phyloP scores from a whole-genome alignment of 2,329 filamentous ascomycete species.

The Hymenoscyphus repandus region DNA sequence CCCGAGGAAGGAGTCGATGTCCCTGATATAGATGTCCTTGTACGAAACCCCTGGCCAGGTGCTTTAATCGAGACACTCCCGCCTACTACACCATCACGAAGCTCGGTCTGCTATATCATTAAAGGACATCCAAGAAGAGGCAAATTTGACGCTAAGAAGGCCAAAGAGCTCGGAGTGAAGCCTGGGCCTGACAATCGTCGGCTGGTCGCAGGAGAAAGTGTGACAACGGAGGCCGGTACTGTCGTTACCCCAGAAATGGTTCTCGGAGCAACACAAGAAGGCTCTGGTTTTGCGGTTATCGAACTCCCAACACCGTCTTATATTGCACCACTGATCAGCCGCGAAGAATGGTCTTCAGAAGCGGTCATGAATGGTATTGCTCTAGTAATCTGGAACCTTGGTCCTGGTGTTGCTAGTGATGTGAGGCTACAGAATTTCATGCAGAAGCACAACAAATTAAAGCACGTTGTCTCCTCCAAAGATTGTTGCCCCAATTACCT shows the following conservation, averaged over 20 bases:
- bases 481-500: slow-evolving; percentile 75
- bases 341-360: slow-evolving; percentile 65
- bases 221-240: slow-evolving; percentile 58
- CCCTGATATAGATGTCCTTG: slow-evolving; percentile 65
- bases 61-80: slow-evolving; percentile 62
- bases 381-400: slow-evolving; percentile 77
- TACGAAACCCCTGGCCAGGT: slow-evolving; percentile 75
- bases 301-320: slow-evolving; percentile 71
- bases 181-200: slow-evolving; percentile 51
- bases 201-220: slow-evolving; percentile 58
- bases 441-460: slow-evolving; percentile 49
- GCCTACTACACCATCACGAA: slow-evolving; percentile 56
- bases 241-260: slow-evolving; percentile 84
- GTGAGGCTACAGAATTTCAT: slow-evolving; percentile 65
- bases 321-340: slow-evolving; percentile 61
- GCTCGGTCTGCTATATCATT: slow-evolving; percentile 81
- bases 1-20: slow-evolving; percentile 45
- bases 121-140: slow-evolving; percentile 72
- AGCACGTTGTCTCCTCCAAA: slow-evolving; percentile 72
- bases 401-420: slow-evolving; percentile 59
- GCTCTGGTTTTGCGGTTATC: slow-evolving; percentile 71
- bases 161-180: slow-evolving; percentile 58
- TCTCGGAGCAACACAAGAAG: slow-evolving; percentile 59
- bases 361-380: slow-evolving; percentile 62
- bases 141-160: slow-evolving; percentile 67